These are phyloP conservation scores for Crithidia fasciculata DNA, from an alignment of 208 protist genomes.

Conservation along the genomic window DNA sequence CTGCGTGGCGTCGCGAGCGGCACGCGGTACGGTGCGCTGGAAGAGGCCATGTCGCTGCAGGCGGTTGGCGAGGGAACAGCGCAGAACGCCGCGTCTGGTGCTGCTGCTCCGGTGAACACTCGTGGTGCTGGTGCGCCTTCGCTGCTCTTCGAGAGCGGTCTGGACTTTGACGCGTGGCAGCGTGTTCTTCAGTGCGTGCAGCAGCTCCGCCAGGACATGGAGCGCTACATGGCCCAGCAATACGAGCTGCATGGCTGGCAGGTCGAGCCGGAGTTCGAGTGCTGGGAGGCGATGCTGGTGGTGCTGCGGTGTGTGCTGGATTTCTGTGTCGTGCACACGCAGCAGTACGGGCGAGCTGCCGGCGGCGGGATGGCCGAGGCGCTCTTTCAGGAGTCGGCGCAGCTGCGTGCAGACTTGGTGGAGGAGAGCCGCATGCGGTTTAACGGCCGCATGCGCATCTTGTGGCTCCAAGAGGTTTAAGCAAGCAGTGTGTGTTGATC, in stretches of 20 bases:
- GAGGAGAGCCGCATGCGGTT: slow-evolving; percentile 85
- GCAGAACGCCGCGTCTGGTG: background rate
- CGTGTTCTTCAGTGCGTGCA: slow-evolving; percentile 49
- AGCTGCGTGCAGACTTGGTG: slow-evolving; percentile 65
- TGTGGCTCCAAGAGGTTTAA: slow-evolving; percentile 88
- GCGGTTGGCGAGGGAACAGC: slow-evolving; percentile 33
- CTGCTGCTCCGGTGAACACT: too few relatives aligned
- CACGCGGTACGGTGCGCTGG: slow-evolving; percentile 53
- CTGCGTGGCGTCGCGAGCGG: slow-evolving; percentile 73
- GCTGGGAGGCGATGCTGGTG: slow-evolving; percentile 83
- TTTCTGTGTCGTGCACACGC: slow-evolving; percentile 65
- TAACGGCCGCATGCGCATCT: slow-evolving; percentile 73
- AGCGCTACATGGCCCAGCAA: slow-evolving; percentile 64
- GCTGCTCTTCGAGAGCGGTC: slow-evolving; percentile 41
- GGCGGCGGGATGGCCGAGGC: slow-evolving; percentile 43
- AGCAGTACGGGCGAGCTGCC: slow-evolving; percentile 45
- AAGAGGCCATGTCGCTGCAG: slow-evolving; percentile 43
- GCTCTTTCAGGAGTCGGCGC: slow-evolving; percentile 65
- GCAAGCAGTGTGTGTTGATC: too few relatives aligned
- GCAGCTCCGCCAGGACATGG: slow-evolving; percentile 69
- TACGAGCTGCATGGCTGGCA: slow-evolving; percentile 22
- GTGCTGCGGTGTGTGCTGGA: slow-evolving; percentile 75
- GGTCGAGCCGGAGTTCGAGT: slow-evolving; percentile 87
- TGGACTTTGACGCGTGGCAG: slow-evolving; percentile 62
- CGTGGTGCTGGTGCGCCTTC: background rate